Base-by-base conservation (phyloP, 768 basidiomycete genomes). In the Suillus luteus region DNA sequence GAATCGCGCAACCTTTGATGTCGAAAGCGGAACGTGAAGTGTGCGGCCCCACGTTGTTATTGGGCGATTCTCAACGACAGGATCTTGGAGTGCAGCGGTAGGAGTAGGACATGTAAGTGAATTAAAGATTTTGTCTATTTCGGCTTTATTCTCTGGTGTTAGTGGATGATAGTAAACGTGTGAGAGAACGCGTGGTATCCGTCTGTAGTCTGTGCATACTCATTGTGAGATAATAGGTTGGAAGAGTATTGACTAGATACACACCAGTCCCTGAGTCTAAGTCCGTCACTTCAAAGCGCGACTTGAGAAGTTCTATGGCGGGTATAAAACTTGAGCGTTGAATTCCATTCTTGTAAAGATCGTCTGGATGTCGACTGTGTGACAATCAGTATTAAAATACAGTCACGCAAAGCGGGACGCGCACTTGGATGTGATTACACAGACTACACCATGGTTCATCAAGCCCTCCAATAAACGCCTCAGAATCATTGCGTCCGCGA, bases 291-390 rank as follows among this genome's bases (percentile, higher is more conserved):
- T 90, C 86, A 66, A 97, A 95, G 15, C 83, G 86, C 1, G 86
- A 77, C 79, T 97, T 98, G 68, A 99, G 85, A 35, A 99, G 83
- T 55, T 98, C 92, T 64, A 99, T 99, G 33, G 95, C 90, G 11
- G 97, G 97, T 54, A 98, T 72, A 78, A 99, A 99, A 71, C 94
- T 96, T 5, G 90, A 85, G 3, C 97, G 86, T 74, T 99, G 97
- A 49, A 99, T 97, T 0, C 97, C 97, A 67, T 99, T 99, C 85
- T 96, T 96, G 82, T 99, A 99, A 1, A 99, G 82, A 37, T 98
- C 93, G 70, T 98, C 91, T 2, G 97, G 97, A 73, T 97, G 95
- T 64, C 97, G 97, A 78, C 96, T 99, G 40, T 55, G 33, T 22
- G 38, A n/a, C 17, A 46, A 54, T 35, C 59, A 62, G 61, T 15